A percentile compares a stretch with the other conserved stretches of the same genome.
Conservation (phyloP, 768 basidiomycete genomes). For the Leccinum incarnatum region DNA sequence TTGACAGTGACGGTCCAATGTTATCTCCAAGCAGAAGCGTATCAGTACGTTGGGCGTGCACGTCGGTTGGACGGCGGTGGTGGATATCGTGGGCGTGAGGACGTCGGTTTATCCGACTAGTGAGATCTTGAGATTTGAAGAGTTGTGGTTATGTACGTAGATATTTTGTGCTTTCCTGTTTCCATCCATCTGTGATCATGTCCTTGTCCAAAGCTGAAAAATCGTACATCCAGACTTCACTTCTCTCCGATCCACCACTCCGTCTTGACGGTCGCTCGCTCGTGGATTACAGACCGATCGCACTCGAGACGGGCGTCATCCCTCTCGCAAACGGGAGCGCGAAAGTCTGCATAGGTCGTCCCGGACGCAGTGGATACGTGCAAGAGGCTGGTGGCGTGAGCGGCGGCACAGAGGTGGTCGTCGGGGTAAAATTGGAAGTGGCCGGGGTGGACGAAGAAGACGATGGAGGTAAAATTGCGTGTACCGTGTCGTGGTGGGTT, state of each 20-base stretch:
- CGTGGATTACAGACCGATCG: conserved; percentile 62
- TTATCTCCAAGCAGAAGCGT: too few species aligned
- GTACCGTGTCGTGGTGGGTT: conserved; percentile 75
- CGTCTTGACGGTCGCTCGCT: conserved; percentile 75
- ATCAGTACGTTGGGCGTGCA: too few species aligned
- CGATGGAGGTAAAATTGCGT: conserved; percentile 61
- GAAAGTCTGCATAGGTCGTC: conserved; percentile 64
- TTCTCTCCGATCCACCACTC: conserved; percentile 56
- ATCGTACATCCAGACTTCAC: conserved; percentile 68
- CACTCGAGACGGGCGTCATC: conserved; percentile 73
- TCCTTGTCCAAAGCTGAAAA: conserved; percentile 73
- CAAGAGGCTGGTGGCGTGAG: conserved; percentile 75
- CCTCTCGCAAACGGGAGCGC: conserved; percentile 87
- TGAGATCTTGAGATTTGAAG: too few species aligned
- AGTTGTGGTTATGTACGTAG: too few species aligned
- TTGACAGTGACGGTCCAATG: too few species aligned
- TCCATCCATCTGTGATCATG: neutral
- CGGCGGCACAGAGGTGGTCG: conserved; percentile 75
- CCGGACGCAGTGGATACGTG: conserved; percentile 67
- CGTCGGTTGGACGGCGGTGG: too few species aligned
- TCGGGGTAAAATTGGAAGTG: conserved; percentile 78
- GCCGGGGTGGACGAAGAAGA: conserved; percentile 46
- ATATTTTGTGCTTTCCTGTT: neutral
- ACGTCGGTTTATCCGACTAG: too few species aligned
- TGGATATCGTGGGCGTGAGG: too few species aligned